Evolutionary conservation across 768 basidiomycete genomes (phyloP).

Genomic region (Naganishia onofrii): DNA sequence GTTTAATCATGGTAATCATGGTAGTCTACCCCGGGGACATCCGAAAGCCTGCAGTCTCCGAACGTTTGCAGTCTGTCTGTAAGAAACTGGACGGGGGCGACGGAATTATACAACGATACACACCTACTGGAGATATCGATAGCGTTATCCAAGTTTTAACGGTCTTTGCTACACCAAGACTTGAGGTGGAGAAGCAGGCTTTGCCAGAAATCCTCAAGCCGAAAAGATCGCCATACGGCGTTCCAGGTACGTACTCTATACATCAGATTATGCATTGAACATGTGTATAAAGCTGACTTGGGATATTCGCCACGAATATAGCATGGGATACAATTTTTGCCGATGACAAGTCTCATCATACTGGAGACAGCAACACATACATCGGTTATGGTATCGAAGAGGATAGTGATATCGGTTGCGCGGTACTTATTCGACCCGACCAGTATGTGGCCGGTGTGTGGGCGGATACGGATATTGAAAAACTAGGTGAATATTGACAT

Average conservation of each 20-base stretch:
- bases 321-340: slow-evolving; percentile 27
- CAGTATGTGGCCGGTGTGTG: slow-evolving; percentile 27
- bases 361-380: slow-evolving; percentile 23
- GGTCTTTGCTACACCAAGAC: slow-evolving; percentile 14
- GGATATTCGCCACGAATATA: not conserved
- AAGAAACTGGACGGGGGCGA: slow-evolving; percentile 45
- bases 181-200: not conserved
- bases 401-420: slow-evolving; percentile 5
- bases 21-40: slow-evolving; percentile 26
- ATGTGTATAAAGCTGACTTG: not conserved
- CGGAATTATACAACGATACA: slow-evolving; percentile 49
- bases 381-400: slow-evolving; percentile 21
- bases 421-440: slow-evolving; percentile 23
- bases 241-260: slow-evolving; percentile 8
- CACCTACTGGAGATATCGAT: slow-evolving; percentile 41
- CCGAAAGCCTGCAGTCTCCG: not conserved
- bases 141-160: slow-evolving; percentile 53
- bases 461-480: slow-evolving; percentile 22
- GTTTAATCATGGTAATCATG: not conserved
- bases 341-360: slow-evolving; percentile 23
- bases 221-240: slow-evolving; percentile 20
- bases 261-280: not conserved
- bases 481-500: not conserved
- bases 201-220: slow-evolving; percentile 24
- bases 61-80: slow-evolving; percentile 40